phyloP scores from a whole-genome alignment of 2,329 filamentous ascomycete genomes.

The Colletotrichum gloeosporioides region DNA sequence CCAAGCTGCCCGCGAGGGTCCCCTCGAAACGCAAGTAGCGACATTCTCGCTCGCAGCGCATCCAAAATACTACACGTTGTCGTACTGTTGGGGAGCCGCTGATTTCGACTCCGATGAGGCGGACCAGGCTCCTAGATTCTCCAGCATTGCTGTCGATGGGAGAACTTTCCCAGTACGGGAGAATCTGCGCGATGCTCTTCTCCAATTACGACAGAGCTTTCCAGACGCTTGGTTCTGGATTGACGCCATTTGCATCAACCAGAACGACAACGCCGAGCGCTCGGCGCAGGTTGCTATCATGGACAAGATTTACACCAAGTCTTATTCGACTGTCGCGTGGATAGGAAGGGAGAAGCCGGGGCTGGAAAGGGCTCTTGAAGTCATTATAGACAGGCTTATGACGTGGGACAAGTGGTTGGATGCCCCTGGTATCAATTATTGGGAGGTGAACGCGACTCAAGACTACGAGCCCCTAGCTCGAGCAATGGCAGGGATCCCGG shows the following conservation, averaged over 20 bases:
- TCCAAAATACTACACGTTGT: background rate
- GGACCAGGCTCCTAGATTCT: too few species aligned
- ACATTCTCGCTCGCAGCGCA: background rate
- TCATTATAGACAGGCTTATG: background rate
- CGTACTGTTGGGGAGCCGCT: background rate
- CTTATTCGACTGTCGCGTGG: constrained; percentile 1
- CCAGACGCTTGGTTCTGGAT: background rate
- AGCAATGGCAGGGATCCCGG: background rate
- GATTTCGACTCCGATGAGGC: background rate
- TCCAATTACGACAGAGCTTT: background rate
- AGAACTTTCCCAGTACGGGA: background rate
- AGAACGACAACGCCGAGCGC: background rate
- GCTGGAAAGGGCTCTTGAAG: background rate
- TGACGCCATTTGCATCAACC: background rate
- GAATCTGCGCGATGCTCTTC: background rate
- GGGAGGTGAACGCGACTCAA: background rate
- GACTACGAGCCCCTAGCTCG: background rate
- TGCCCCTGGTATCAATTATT: background rate
- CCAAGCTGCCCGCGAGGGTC: background rate
- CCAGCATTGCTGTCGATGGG: background rate
- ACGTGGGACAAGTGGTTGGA: background rate
- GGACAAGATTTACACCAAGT: background rate
- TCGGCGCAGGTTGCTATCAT: constrained; percentile 6
- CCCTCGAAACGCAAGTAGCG: background rate
- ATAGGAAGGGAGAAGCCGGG: background rate